A percentile compares a stretch with the other conserved stretches of the same genome.
Evolutionary conservation across 306 rosid genomes (phyloP).

Genomic region (Echinosophora koreensis): DNA sequence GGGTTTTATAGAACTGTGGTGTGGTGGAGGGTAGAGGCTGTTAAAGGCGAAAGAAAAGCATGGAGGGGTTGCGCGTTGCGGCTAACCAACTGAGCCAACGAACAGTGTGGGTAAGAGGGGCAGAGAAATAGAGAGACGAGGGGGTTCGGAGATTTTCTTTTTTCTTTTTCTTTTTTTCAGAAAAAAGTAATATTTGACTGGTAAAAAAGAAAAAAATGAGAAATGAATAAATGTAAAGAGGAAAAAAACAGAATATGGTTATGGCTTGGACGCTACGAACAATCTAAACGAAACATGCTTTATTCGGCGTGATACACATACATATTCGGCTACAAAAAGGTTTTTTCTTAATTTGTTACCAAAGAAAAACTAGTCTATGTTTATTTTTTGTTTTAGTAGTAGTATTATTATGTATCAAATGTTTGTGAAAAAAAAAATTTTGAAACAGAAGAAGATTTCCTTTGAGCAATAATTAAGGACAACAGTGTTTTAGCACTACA

Average conservation of each 20-base stretch:
- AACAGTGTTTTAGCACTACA: no score
- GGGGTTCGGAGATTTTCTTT: background rate
- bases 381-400: no score
- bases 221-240: conserved; percentile 1
- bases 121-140: background rate
- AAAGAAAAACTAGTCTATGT: no score
- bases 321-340: no score
- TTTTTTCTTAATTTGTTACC: no score
- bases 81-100: conserved; percentile 42
- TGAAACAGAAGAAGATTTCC: no score
- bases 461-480: no score
- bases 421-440: no score
- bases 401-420: no score
- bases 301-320: conserved; percentile 32
- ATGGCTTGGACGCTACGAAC: background rate
- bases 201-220: conserved; percentile 25
- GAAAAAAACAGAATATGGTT: conserved; percentile 42
- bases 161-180: background rate
- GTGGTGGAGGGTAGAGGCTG: background rate
- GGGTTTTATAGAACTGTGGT: conserved; percentile 21
- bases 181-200: conserved; percentile 43
- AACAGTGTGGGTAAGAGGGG: conserved; percentile 6
- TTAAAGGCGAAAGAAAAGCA: background rate
- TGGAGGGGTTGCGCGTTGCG: conserved; percentile 37
- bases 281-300: conserved; percentile 8